Evolutionary conservation across 768 basidiomycete species (phyloP), one percentile per base, ranked within the genome.

Genomic region (Holtermannia corniformis): DNA sequence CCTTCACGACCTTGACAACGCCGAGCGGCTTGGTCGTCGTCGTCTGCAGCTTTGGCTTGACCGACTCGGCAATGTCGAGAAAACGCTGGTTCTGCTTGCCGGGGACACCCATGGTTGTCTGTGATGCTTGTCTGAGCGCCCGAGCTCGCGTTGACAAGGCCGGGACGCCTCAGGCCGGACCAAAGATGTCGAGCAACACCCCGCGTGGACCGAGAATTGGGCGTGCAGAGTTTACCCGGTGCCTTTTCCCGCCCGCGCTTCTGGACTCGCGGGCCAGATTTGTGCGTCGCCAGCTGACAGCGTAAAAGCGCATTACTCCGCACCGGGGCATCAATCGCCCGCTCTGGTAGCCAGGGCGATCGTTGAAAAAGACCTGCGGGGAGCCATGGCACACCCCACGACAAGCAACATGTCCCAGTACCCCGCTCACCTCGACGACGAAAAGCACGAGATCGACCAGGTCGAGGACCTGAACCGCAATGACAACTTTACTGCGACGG

Each of bases 11-110:
- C 5, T 22, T 37, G 53, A 61, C 32, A 4, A 57, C 25, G 3
- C 41, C 40, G n/a, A 52, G n/a, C 13, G 56, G 49, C 5, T 24
- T 14, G 26, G 43, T 27, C 20, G 11, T 23, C 2, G 24, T 47
- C 19, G 44, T 49, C n/a, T 27, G 41, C 22, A 61, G 47, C 24
- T 44, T 41, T 4, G 59, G 59, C 37, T 55, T 58, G 20, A 54
- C 26, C 7, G 48, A 26, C 16, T 54, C 53, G 1, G 59, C 59
- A 20, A 49, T 55, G 11, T 43, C 44, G 20, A 52, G 16, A 44
- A 61, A 61, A 3, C 45, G 25, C 11, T 40, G 28, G 43, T 55
- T 55, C 27, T 49, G 54, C 22, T 23, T 23, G 21, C 54, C 54
- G 2, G 54, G 54, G 21, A 55, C 50, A 27, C 41, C 37, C 14